Conservation (phyloP, 1,284 basidiomycete genomes). For the Laetiporus sulphureus region DNA sequence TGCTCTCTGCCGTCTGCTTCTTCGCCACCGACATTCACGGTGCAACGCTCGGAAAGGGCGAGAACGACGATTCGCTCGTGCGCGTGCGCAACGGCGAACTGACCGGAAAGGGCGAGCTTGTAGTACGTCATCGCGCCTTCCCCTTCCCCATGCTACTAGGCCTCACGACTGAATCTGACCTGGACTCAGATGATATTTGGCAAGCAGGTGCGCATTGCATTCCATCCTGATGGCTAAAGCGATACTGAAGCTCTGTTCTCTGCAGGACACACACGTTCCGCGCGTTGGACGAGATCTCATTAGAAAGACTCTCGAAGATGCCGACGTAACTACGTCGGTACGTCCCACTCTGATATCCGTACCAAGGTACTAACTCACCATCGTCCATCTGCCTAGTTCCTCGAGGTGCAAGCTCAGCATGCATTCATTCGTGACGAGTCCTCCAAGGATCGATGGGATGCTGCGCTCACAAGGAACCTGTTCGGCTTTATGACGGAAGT, state of each 20-base stretch:
- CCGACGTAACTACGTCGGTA: conserved; percentile 64
- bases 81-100: conserved; percentile 72
- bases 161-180: too few species aligned
- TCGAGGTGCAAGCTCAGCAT: conserved; percentile 91
- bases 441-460: conserved; percentile 91
- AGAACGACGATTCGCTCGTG: conserved; percentile 71
- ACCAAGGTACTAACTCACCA: background rate
- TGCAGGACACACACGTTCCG: conserved; percentile 83
- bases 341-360: conserved; percentile 12
- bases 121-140: conserved; percentile 47
- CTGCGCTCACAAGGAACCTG: conserved; percentile 75
- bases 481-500: conserved; percentile 89
- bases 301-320: conserved; percentile 74
- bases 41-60: conserved; percentile 81
- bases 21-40: conserved; percentile 89
- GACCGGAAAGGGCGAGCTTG: conserved; percentile 72
- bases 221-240: background rate
- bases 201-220: conserved; percentile 56
- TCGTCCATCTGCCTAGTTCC: conserved; percentile 48
- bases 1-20: conserved; percentile 85
- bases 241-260: background rate
- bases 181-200: conserved; percentile 90
- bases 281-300: conserved; percentile 80
- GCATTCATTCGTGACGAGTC: conserved; percentile 90
- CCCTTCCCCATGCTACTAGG: too few species aligned